These are phyloP conservation scores for Venturia nashicola DNA, from an alignment of 2,329 filamentous ascomycete species.

Conservation along the genomic window DNA sequence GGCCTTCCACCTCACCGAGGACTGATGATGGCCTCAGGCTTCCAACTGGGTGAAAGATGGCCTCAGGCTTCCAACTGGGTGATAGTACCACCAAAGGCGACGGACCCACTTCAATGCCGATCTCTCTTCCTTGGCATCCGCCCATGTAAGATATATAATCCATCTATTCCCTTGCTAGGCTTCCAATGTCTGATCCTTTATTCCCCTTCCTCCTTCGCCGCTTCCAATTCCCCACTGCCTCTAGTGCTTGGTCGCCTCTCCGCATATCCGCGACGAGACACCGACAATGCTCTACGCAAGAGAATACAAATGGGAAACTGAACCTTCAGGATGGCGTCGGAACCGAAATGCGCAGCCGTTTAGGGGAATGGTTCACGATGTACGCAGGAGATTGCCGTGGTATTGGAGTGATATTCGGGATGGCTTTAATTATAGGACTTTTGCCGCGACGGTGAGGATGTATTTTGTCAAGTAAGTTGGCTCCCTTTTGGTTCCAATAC, in stretches of 20 bases:
- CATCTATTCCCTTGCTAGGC: background rate
- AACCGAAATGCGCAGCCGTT: slow-evolving; percentile 32
- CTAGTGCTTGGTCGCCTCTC: background rate
- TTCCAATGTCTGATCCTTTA: background rate
- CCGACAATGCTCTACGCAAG: background rate
- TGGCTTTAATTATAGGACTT: slow-evolving; percentile 41
- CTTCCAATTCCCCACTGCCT: background rate
- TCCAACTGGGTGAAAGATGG: too few relatives aligned
- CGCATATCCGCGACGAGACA: background rate
- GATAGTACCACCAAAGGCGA: background rate
- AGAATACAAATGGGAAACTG: slow-evolving; percentile 7
- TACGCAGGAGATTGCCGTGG: slow-evolving; percentile 39
- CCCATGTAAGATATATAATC: background rate
- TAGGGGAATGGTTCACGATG: slow-evolving; percentile 42
- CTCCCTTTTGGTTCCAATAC: too few relatives aligned
- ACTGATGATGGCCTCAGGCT: too few relatives aligned
- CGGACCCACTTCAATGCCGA: background rate
- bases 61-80: too few relatives aligned
- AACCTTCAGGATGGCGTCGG: slow-evolving; percentile 24
- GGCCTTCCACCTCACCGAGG: too few relatives aligned
- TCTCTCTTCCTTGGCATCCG: background rate
- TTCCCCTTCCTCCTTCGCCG: background rate
- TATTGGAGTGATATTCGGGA: slow-evolving; percentile 45
- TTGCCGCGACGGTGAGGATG: slow-evolving; percentile 44
- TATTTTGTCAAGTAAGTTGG: slow-evolving; percentile 42